Conservation (phyloP, 306 rosid species). For the Chamaecrista fasciculata region DNA sequence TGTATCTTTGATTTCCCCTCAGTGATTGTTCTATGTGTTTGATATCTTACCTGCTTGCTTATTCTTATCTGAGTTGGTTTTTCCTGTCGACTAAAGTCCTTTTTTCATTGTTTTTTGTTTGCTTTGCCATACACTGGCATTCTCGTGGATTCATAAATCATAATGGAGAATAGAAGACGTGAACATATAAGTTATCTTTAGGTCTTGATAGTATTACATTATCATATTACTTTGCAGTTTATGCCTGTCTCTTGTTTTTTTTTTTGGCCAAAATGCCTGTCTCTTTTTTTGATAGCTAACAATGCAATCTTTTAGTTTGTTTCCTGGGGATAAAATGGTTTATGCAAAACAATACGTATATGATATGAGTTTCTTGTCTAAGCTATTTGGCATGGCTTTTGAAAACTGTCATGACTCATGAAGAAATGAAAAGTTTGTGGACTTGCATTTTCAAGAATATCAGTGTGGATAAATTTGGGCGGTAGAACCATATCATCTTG, state of each 20-base stretch:
- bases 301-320: not conserved
- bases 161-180: not conserved
- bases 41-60: not conserved
- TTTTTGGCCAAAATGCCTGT: too few relatives aligned
- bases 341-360: too few relatives aligned
- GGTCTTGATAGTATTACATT: not conserved
- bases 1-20: not conserved
- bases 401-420: not conserved
- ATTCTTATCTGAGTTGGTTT: not conserved
- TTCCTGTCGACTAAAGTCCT: not conserved
- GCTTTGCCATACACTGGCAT: too few relatives aligned
- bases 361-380: not conserved
- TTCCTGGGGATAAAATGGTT: too few relatives aligned
- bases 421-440: not conserved
- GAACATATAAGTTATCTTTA: not conserved
- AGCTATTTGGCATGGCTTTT: not conserved
- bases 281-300: not conserved
- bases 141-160: not conserved
- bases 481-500: not conserved
- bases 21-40: not conserved
- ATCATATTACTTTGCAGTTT: not conserved
- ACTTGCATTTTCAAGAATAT: too few relatives aligned
- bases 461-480: not conserved
- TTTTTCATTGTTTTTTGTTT: too few relatives aligned
- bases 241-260: not conserved